phyloP scores from a whole-genome alignment of 2,329 filamentous ascomycete species.

The Ambrosiella xylebori region DNA sequence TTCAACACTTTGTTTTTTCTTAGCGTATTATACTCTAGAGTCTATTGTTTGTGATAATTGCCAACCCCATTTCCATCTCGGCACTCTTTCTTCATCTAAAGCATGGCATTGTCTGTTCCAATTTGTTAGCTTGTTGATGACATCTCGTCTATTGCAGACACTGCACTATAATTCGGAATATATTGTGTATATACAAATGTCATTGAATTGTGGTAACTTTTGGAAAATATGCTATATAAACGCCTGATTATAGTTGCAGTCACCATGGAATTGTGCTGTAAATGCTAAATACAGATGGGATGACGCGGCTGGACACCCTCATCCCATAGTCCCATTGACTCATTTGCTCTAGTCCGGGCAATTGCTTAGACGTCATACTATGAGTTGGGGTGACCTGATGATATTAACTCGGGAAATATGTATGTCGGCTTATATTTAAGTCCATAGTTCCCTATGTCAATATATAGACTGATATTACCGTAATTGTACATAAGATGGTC shows the following conservation, averaged over 20 bases:
- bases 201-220: too few species aligned
- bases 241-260: too few species aligned
- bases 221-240: too few species aligned
- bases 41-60: not conserved
- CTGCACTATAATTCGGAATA: too few species aligned
- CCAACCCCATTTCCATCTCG: not conserved
- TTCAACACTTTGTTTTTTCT: too few species aligned
- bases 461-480: too few species aligned
- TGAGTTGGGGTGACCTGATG: not conserved
- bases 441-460: too few species aligned
- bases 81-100: not conserved
- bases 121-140: not conserved
- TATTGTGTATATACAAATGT: too few species aligned
- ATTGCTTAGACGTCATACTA: not conserved
- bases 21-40: too few species aligned
- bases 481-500: too few species aligned
- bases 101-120: not conserved
- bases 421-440: not conserved
- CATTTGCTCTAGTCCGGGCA: not conserved
- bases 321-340: not conserved
- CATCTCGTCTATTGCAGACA: too few species aligned
- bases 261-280: too few species aligned
- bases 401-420: not conserved
- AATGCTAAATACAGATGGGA: not conserved
- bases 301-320: not conserved